These are phyloP conservation scores for Aeschynomene evenia DNA, from an alignment of 306 rosid species.

Conservation along the genomic window DNA sequence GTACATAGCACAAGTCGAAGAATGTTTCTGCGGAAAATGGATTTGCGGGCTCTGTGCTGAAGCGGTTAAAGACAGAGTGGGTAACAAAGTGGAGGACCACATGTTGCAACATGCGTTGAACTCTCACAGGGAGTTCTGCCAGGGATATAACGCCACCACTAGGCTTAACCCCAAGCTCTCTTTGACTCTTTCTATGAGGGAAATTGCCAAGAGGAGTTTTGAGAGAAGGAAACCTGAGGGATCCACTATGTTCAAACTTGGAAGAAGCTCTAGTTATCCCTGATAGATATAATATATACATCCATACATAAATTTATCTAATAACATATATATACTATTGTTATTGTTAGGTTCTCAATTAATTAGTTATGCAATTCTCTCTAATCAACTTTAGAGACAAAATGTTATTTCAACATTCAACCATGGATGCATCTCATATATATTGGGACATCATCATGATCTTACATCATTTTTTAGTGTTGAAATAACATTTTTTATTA, in stretches of 20 bases:
- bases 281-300: not conserved
- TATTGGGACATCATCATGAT: too few species aligned
- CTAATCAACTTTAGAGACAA: too few species aligned
- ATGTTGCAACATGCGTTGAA: slow-evolving; percentile 51
- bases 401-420: too few species aligned
- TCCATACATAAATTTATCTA: too few species aligned
- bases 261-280: slow-evolving; percentile 55
- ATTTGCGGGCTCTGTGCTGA: slow-evolving; percentile 80
- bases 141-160: slow-evolving; percentile 42
- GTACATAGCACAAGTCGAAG: slow-evolving; percentile 47
- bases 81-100: too few species aligned
- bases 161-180: slow-evolving; percentile 69
- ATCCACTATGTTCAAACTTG: slow-evolving; percentile 23
- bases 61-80: slow-evolving; percentile 57
- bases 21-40: slow-evolving; percentile 53
- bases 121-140: slow-evolving; percentile 50
- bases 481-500: too few species aligned
- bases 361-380: not conserved
- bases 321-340: too few species aligned
- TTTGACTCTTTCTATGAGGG: slow-evolving; percentile 57
- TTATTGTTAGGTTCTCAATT: too few species aligned
- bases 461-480: too few species aligned
- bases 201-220: slow-evolving; percentile 49
- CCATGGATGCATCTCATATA: too few species aligned
- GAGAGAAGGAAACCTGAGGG: slow-evolving; percentile 37